phyloP scores from a whole-genome alignment of 2,329 filamentous ascomycete genomes.

The Fonsecaea monophora region DNA sequence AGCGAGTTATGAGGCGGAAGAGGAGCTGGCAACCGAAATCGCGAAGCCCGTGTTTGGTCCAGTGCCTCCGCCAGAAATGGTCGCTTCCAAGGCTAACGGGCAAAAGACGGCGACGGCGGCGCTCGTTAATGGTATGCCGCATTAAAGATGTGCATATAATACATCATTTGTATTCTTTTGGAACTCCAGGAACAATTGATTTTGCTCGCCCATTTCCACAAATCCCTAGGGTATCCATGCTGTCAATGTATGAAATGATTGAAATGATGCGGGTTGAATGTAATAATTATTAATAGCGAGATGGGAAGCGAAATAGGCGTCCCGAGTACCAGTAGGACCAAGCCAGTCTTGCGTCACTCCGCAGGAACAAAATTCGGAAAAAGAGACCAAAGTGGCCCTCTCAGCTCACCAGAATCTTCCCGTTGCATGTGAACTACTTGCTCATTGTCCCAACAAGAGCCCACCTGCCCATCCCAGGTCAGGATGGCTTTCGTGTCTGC shows the following conservation, averaged over 20 bases:
- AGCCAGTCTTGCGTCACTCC: not conserved
- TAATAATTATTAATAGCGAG: no score
- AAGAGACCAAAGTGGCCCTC: conserved; percentile 11
- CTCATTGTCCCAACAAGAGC: conserved; percentile 17
- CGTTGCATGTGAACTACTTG: conserved; percentile 22
- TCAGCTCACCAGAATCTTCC: conserved; percentile 15
- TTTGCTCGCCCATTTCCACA: not conserved
- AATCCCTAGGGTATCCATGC: not conserved
- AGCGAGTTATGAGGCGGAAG: conserved; percentile 65
- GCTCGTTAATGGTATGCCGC: conserved; percentile 51
- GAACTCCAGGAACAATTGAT: not conserved
- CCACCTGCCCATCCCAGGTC: conserved; percentile 14
- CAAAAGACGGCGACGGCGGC: conserved; percentile 48
- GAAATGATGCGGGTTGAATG: no score
- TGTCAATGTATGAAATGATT: not conserved
- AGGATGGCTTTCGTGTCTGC: conserved; percentile 19
- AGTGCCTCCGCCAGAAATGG: conserved; percentile 59
- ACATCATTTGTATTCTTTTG: not conserved
- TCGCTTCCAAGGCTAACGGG: conserved; percentile 55
- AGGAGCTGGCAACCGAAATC: conserved; percentile 52
- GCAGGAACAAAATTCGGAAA: conserved; percentile 3
- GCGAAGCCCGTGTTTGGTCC: conserved; percentile 56
- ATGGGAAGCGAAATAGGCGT: not conserved
- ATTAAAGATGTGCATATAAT: conserved; percentile 30
- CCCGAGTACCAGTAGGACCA: not conserved